These are phyloP conservation scores for Rhizophora mangle DNA, from an alignment of 345 rosid species.

Conservation along the genomic window DNA sequence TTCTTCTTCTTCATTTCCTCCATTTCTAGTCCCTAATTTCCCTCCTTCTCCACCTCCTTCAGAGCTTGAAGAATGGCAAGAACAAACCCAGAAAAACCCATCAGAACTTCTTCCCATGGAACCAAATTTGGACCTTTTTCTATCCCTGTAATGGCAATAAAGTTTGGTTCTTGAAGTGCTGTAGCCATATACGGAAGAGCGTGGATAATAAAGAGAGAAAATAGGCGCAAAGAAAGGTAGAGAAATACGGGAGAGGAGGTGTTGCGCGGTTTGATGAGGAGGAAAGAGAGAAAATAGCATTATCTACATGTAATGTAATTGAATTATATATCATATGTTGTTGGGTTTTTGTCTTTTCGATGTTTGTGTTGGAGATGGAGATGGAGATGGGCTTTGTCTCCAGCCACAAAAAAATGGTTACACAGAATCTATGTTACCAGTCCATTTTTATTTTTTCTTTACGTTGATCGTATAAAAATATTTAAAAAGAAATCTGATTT, in stretches of 20 bases:
- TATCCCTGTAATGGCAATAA: conserved; percentile 20
- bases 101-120: conserved; percentile 35
- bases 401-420: conserved; percentile 7
- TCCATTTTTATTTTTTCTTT: too few species aligned
- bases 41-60: conserved; percentile 21
- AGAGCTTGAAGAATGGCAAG: conserved; percentile 19
- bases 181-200: conserved; percentile 29
- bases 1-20: conserved; percentile 34
- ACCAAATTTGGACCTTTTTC: conserved; percentile 17
- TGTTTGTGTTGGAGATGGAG: too few species aligned
- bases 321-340: neutral
- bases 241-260: too few species aligned
- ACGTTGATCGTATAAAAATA: too few species aligned
- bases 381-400: neutral
- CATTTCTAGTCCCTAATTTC: conserved; percentile 29
- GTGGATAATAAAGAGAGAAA: conserved; percentile 36
- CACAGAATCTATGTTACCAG: too few species aligned
- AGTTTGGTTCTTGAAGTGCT: conserved; percentile 5
- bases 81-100: conserved; percentile 30
- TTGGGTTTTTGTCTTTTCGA: neutral
- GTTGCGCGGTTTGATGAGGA: conserved; percentile 12
- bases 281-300: conserved; percentile 23
- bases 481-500: too few species aligned
- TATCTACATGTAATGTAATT: too few species aligned
- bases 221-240: conserved; percentile 34